Conservation (phyloP, 441 rosid genomes). For the Gossypium trilobum region DNA sequence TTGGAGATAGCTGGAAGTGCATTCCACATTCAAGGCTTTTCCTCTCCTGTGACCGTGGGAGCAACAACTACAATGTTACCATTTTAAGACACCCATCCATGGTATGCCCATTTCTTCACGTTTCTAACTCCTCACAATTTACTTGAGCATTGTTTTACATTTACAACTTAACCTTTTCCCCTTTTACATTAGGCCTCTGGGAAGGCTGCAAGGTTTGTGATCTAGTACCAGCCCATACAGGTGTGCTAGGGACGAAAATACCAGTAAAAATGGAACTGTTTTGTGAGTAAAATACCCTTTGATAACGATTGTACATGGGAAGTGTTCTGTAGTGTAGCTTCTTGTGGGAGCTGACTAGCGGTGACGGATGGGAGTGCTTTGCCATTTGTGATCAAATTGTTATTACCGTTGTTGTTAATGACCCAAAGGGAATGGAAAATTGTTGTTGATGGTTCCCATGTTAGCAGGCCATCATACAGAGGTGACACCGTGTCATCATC, state of each 20-base stretch:
- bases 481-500: not conserved
- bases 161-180: not conserved
- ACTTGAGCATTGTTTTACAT: not conserved
- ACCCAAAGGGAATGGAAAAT: not conserved
- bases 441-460: not conserved
- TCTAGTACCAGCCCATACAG: not conserved
- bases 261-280: not conserved
- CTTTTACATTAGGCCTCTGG: slow-evolving; percentile 2
- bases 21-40: slow-evolving; percentile 68
- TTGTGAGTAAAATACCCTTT: not conserved
- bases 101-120: slow-evolving; percentile 26
- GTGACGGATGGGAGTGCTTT: not conserved
- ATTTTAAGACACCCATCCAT: slow-evolving; percentile 59
- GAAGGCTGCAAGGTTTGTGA: slow-evolving; percentile 7
- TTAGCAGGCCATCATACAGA: not conserved
- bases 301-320: not conserved
- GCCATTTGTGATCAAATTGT: not conserved
- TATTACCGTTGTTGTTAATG: not conserved
- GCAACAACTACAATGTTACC: slow-evolving; percentile 29
- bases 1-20: slow-evolving; percentile 82
- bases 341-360: no score
- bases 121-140: not conserved
- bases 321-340: not conserved
- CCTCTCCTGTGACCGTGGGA: slow-evolving; percentile 38
- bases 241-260: not conserved